A percentile compares a stretch with the other conserved stretches of the same genome.
Conservation (phyloP, 73 alveolate species). For the Paramecium pentaurelia region DNA sequence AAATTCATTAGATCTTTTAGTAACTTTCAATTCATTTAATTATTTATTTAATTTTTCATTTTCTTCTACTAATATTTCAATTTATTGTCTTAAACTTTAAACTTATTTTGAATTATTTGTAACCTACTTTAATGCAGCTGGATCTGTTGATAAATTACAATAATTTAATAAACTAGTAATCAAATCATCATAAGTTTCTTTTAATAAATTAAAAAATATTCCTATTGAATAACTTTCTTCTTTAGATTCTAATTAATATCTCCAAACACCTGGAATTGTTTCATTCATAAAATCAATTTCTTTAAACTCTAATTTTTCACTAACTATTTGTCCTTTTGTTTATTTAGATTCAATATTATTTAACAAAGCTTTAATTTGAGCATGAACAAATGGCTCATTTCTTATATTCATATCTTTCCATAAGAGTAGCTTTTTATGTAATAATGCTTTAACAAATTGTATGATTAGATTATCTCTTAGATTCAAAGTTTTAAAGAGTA, state of each 20-base stretch:
- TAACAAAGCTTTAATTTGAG: background rate
- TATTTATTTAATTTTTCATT: background rate
- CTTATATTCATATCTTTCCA: constrained; percentile 26
- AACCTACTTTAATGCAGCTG: background rate
- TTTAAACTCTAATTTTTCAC: constrained; percentile 7
- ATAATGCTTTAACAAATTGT: background rate
- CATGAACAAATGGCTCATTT: constrained; percentile 33
- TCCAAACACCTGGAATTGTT: constrained; percentile 7
- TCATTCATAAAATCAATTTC: background rate
- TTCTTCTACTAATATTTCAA: constrained; percentile 2
- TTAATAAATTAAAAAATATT: background rate
- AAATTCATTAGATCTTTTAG: constrained; percentile 23
- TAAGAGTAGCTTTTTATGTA: background rate
- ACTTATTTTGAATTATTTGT: background rate
- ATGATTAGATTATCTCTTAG: background rate
- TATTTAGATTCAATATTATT: background rate
- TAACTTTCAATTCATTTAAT: background rate
- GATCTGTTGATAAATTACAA: background rate
- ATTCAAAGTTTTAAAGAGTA: background rate
- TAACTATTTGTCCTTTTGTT: background rate
- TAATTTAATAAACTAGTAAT: background rate
- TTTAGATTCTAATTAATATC: background rate
- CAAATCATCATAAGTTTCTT: constrained; percentile 9
- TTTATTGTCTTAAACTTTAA: background rate
- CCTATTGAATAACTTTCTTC: background rate